Base-by-base conservation (phyloP, 768 basidiomycete species). In the Cubamyces lactineus region DNA sequence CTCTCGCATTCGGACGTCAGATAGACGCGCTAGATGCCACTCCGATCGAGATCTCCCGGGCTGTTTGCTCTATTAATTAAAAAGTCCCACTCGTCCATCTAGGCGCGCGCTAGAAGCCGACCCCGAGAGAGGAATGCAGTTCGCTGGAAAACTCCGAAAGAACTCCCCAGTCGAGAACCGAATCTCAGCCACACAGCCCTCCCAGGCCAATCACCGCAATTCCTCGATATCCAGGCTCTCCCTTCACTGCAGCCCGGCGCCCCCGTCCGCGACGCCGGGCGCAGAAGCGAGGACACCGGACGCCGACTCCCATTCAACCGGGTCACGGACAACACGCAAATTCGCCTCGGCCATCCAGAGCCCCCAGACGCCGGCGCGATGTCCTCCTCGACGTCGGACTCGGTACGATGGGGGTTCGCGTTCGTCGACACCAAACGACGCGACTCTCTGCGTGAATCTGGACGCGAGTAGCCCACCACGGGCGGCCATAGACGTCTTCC, bases 71-170 rank as follows among this genome's bases (percentile, higher is more conserved):
- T 12, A 47, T 46, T 57, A 57, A 57, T 48, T 57, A 48, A 57
- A 57, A 57, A 56, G 52, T 53, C 53, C 40, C 53, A 42, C 53
- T 53, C 53, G 45, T 17, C 46, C 30, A 21, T 9, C 13, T 26
- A 51, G 15, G 41, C 57, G 57, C 48, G 57, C 57, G 46, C 56
- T 58, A 58, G 57, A 51, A 51, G 45, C 43, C 34, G n/a, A 9
- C 55, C 45, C 30, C 26, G 30, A 43, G 19, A 43, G 19, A 50
- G 57, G 57, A 58, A 58, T 58, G 57, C 57, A 50, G 57, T 58
- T 51, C 57, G 48, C 40, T 58, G 48, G 57, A 58, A 58, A 58
- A 58, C 57, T 50, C 48, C 57, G 57, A 58, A 28, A 50, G 57
- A 58, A 58, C 24, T 30, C 57, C 49, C 48, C 46, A 45, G 19